Evolutionary conservation across 1,284 basidiomycete species (phyloP).

Genomic region (Neolentinus lepideus): DNA sequence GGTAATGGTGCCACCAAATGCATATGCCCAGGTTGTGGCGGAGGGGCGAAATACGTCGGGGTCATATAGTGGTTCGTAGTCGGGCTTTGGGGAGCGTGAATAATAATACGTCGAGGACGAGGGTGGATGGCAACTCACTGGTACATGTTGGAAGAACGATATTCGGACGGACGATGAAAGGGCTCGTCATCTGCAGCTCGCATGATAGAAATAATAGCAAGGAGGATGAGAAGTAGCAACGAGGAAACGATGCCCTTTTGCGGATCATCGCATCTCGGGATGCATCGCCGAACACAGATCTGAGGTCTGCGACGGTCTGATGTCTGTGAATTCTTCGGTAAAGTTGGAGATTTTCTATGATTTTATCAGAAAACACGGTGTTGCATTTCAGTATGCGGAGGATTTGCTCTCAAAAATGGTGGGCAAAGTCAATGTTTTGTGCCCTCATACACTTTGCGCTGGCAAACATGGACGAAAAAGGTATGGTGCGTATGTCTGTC

Average conservation of each 20-base stretch:
- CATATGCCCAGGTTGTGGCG: neutral
- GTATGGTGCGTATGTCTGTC: neutral
- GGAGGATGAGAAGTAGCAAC: neutral
- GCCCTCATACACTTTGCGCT: neutral
- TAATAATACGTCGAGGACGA: neutral
- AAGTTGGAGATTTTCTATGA: neutral
- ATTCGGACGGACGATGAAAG: neutral
- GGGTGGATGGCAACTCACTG: neutral
- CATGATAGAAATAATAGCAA: neutral
- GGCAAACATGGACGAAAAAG: neutral
- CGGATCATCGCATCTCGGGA: constrained; percentile 3
- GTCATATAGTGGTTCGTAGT: neutral
- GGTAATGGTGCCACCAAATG: neutral
- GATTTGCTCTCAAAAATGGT: neutral
- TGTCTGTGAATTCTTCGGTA: neutral
- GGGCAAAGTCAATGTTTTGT: neutral
- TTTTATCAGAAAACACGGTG: constrained; percentile 1
- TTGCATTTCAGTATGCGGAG: neutral
- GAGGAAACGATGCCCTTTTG: constrained; percentile 1
- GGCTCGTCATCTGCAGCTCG: neutral
- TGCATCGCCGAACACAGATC: constrained; percentile 1
- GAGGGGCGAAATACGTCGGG: neutral
- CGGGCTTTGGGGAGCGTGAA: neutral
- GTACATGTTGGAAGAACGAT: neutral
- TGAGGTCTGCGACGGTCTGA: neutral